Base-by-base conservation (phyloP, 352 stramenopile genomes). In the Elongisporangium anandrum region DNA sequence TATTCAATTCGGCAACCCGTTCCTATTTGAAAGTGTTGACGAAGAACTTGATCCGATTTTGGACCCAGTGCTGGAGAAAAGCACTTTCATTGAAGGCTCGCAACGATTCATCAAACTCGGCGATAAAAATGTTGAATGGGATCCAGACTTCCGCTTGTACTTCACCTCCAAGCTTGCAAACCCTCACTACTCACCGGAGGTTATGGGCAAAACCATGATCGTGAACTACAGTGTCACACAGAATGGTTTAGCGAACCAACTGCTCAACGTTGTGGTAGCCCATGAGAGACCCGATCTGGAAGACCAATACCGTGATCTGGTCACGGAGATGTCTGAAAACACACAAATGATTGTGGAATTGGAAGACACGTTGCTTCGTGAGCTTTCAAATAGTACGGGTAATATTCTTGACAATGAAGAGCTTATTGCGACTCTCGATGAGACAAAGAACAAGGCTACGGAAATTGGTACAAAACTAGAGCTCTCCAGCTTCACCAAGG, bases 131-230 rank as follows among this genome's bases (percentile, higher is more conserved):
- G 77, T 98, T 54, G 88, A 97, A 45, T 98, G 94, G 94, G 92
- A 98, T 56, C 63, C 90, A 12, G 94, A 94, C 61, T 98, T 98
- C 63, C 78, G 91, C 0, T 65, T 98, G 3, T 98, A 97, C 59
- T 95, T 98, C 61, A 98, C 94, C 2, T 97, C 90, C 4, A 98
- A 98, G 63, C 75, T 98, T 17, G 89, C 89, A 1, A 98, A 98
- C 50, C 94, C 94, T 24, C 90, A 97, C 64, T 98, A 98, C 66
- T 96, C 87, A 0, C 94, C 94, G 6, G 94, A 98, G 69, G 88
- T 98, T 29, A 98, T 98, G 93, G 89, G 92, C 23, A 98, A 98
- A 59, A 98, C 92, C 0, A 97, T 97, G 90, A 96, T 98, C 50
- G 93, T 98, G 56, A 98, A 98, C 73, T 98, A 98, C 73, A 94